Conservation (phyloP, 768 basidiomycete species). For the Terana coerulea region DNA sequence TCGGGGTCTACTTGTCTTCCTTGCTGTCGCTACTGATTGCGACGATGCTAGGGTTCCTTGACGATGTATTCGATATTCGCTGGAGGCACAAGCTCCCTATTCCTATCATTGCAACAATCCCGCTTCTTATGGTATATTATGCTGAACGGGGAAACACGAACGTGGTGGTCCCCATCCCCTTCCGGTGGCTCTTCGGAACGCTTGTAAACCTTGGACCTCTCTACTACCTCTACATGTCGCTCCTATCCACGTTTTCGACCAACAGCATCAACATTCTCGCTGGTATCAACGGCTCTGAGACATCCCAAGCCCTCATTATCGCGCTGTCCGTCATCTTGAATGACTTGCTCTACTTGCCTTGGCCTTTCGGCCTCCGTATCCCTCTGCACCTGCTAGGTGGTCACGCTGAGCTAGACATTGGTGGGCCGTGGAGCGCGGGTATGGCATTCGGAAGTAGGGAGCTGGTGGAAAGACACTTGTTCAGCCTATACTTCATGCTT, state of each 20-base stretch:
- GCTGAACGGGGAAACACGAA: constrained; percentile 92
- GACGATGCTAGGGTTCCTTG: constrained; percentile 91
- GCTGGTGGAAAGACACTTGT: constrained; percentile 89
- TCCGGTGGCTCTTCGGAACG: constrained; percentile 68
- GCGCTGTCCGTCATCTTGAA: constrained; percentile 87
- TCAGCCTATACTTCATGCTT: constrained; percentile 96
- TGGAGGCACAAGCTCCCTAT: constrained; percentile 99
- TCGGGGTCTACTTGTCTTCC: constrained; percentile 91
- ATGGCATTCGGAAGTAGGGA: constrained; percentile 84
- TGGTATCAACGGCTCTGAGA: constrained; percentile 96
- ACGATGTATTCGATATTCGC: constrained; percentile 97
- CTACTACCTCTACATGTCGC: constrained; percentile 95
- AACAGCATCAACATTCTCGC: constrained; percentile 99
- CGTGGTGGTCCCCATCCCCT: constrained; percentile 85
- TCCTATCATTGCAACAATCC: constrained; percentile 92
- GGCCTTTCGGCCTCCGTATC: constrained; percentile 71
- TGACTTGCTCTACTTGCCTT: constrained; percentile 91
- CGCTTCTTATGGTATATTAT: constrained; percentile 93
- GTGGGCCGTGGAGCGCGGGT: constrained; percentile 78
- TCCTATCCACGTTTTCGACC: constrained; percentile 94
- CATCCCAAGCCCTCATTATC: constrained; percentile 89
- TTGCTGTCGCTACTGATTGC: constrained; percentile 90
- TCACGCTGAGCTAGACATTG: constrained; percentile 64
- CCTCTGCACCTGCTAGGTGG: constrained; percentile 68
- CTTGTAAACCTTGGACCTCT: constrained; percentile 89